Conservation (phyloP, 148 eudicot species). For the Rhododendron griersonianum region DNA sequence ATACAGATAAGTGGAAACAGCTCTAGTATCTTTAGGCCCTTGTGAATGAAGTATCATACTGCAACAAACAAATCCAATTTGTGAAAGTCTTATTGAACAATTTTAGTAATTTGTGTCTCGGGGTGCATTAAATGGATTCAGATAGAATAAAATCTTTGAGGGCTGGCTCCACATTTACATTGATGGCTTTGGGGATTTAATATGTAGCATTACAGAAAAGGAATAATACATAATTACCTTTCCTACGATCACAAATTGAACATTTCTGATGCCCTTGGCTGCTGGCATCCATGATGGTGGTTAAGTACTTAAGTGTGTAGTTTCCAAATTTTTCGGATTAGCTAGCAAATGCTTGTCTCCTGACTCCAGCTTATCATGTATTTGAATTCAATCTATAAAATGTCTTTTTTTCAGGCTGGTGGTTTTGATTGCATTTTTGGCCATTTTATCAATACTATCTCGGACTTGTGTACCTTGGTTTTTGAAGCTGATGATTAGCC, state of each 20-base stretch:
- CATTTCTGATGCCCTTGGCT: neutral
- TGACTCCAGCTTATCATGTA: neutral
- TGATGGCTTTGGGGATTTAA: neutral
- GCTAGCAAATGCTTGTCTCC: neutral
- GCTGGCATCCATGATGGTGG: neutral
- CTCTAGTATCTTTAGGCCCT: neutral
- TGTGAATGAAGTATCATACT: constrained; percentile 7
- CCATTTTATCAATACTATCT: constrained; percentile 54
- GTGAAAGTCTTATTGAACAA: neutral
- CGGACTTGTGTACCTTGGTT: constrained; percentile 80
- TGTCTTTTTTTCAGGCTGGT: constrained; percentile 47
- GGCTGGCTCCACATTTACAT: neutral
- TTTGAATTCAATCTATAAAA: neutral
- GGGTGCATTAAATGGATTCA: neutral
- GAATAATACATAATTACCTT: neutral
- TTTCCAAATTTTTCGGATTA: neutral
- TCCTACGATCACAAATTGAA: neutral
- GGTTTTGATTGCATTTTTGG: constrained; percentile 64
- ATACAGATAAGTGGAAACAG: neutral
- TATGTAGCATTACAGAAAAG: neutral
- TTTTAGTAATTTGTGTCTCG: neutral
- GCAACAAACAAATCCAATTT: neutral
- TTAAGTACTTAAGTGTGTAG: neutral
- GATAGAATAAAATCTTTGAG: neutral
- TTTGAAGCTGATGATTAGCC: constrained; percentile 83